A percentile compares a stretch with the other conserved stretches of the same genome.
Evolutionary conservation across 306 rosid species (phyloP).

Genomic region (Glycine tomentella): DNA sequence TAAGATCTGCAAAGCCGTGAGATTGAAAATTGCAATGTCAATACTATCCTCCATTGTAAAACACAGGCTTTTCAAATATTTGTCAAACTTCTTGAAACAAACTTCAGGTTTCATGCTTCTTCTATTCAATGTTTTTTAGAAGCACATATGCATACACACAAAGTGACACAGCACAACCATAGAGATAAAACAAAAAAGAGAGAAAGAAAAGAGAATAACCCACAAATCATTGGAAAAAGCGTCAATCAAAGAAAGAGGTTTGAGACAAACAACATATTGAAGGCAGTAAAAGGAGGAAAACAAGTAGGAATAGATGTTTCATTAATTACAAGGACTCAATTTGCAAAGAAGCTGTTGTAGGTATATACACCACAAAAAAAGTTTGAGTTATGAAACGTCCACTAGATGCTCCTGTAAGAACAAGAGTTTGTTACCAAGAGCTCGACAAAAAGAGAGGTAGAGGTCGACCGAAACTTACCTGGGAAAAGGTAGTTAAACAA

Average conservation of each 20-base stretch:
- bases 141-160: conserved; percentile 24
- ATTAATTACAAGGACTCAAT: too few relatives aligned
- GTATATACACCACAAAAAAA: too few relatives aligned
- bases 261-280: background rate
- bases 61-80: conserved; percentile 4
- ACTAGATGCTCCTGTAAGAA: too few relatives aligned
- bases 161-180: background rate
- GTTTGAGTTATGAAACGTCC: too few relatives aligned
- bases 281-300: background rate
- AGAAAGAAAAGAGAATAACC: background rate
- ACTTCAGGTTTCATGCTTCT: background rate
- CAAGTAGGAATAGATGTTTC: background rate
- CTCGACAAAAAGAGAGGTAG: too few relatives aligned
- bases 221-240: conserved; percentile 1
- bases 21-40: conserved; percentile 27
- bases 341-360: too few relatives aligned
- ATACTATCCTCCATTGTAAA: conserved; percentile 16
- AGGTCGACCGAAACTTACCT: too few relatives aligned
- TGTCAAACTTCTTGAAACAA: conserved; percentile 23
- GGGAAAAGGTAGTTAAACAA: too few relatives aligned
- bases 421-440: too few relatives aligned
- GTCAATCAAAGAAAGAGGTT: background rate
- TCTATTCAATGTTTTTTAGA: conserved; percentile 16
- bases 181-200: background rate
- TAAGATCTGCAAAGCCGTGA: conserved; percentile 23